These are phyloP conservation scores for Aspergillus ostianus DNA, from an alignment of 495 filamentous ascomycete genomes.

Conservation along the genomic window DNA sequence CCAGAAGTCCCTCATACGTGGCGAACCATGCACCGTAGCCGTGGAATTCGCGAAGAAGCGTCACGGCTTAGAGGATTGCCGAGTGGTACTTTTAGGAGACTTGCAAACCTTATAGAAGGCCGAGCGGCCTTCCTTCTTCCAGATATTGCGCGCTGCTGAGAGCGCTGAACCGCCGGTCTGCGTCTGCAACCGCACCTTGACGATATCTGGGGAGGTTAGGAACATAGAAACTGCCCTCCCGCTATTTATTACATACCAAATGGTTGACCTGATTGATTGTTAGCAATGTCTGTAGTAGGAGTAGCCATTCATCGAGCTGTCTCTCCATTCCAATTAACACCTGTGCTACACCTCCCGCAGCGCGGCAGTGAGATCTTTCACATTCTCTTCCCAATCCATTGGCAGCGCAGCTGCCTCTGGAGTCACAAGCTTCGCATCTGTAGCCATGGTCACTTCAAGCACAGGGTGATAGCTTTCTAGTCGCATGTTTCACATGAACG, in stretches of 20 bases:
- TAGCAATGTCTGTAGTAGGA: not conserved
- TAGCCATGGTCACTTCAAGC: no score
- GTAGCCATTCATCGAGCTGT: no score
- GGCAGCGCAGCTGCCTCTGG: not conserved
- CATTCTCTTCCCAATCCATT: not conserved
- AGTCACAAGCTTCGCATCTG: no score
- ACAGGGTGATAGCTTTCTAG: no score
- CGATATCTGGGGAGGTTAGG: constrained; percentile 51
- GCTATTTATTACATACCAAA: constrained; percentile 43
- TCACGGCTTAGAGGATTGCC: no score
- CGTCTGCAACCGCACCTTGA: constrained; percentile 86
- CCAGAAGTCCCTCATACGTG: not conserved
- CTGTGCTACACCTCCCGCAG: constrained; percentile 78
- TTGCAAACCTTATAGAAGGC: constrained; percentile 62
- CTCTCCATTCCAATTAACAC: constrained; percentile 61
- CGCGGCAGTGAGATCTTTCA: constrained; percentile 80
- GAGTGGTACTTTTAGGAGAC: no score
- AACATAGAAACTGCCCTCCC: no score
- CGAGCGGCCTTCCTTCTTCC: constrained; percentile 60
- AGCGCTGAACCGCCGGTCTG: constrained; percentile 62
- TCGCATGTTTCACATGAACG: no score
- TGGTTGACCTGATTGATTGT: constrained; percentile 63
- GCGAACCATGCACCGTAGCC: constrained; percentile 5
- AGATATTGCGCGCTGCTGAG: constrained; percentile 67
- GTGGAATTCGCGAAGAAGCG: constrained; percentile 2